A percentile compares a stretch with the other conserved stretches of the same genome.
These are phyloP conservation scores for Pseudoturritis turrita DNA, from an alignment of 345 rosid species.

Conservation along the genomic window DNA sequence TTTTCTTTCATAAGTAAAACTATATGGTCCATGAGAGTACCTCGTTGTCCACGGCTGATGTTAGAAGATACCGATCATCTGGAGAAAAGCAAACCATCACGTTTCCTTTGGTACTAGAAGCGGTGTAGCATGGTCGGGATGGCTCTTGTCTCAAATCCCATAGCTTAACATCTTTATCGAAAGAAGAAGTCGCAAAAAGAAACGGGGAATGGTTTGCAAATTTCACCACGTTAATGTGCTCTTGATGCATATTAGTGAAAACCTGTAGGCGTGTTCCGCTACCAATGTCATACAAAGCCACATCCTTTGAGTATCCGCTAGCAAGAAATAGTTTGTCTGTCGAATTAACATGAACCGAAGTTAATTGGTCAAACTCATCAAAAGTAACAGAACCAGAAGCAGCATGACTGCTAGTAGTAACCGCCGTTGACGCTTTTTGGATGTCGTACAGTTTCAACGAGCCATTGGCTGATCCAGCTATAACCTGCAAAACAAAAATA, in stretches of 20 bases:
- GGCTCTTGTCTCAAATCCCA: slow-evolving; percentile 96
- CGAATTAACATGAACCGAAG: slow-evolving; percentile 89
- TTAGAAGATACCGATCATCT: slow-evolving; percentile 93
- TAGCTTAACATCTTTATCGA: slow-evolving; percentile 81
- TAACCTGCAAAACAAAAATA: slow-evolving; percentile 61
- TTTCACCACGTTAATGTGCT: slow-evolving; percentile 90
- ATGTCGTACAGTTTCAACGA: slow-evolving; percentile 74
- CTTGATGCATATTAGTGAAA: slow-evolving; percentile 81
- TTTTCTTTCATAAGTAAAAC: not conserved
- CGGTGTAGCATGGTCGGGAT: slow-evolving; percentile 67
- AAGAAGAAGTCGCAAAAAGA: slow-evolving; percentile 91
- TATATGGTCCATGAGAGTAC: slow-evolving; percentile 34
- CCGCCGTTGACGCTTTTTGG: slow-evolving; percentile 40
- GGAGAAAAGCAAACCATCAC: slow-evolving; percentile 99
- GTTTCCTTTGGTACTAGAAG: slow-evolving; percentile 79
- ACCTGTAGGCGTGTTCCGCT: slow-evolving; percentile 69
- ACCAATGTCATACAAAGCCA: slow-evolving; percentile 76
- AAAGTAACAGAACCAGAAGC: slow-evolving; percentile 53
- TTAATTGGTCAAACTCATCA: slow-evolving; percentile 86
- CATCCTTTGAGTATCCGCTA: slow-evolving; percentile 87
- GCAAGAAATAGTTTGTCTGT: slow-evolving; percentile 85
- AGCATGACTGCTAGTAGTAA: slow-evolving; percentile 24
- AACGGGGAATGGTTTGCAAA: slow-evolving; percentile 87
- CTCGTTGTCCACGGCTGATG: slow-evolving; percentile 97
- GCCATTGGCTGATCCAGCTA: slow-evolving; percentile 96